Percentiles rank a stretch among this genome's conserved stretches.
Evolutionary conservation across 1,139 yeast genomes (phyloP).

Genomic region (Candida sojae): DNA sequence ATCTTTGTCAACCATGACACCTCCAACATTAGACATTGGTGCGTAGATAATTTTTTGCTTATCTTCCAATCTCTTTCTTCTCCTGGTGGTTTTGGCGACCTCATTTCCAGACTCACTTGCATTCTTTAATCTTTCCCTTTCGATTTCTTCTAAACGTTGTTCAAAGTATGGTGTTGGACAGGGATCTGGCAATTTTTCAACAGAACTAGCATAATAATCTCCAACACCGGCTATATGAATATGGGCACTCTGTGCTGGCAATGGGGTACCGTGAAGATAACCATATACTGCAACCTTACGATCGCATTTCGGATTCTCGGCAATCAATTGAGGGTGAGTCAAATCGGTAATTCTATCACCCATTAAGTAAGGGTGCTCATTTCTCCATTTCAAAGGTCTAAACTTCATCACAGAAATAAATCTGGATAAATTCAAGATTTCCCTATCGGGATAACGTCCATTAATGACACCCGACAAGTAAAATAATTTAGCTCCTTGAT

Average conservation of each 20-base stretch:
- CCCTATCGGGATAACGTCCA: slow-evolving; percentile 97
- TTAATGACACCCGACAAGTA: slow-evolving; percentile 94
- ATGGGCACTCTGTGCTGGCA: slow-evolving; percentile 69
- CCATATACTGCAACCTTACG: slow-evolving; percentile 92
- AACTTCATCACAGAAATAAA: slow-evolving; percentile 97
- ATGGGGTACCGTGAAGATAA: slow-evolving; percentile 90
- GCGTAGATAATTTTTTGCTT: slow-evolving; percentile 94
- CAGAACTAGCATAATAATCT: slow-evolving; percentile 71
- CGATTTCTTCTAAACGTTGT: slow-evolving; percentile 78
- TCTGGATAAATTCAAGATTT: slow-evolving; percentile 85
- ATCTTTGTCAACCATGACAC: slow-evolving; percentile 93
- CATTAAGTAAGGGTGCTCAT: slow-evolving; percentile 92
- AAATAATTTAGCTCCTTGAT: slow-evolving; percentile 95
- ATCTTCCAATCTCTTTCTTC: slow-evolving; percentile 91
- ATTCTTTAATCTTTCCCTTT: slow-evolving; percentile 66
- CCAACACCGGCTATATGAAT: slow-evolving; percentile 97
- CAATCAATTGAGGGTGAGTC: slow-evolving; percentile 86
- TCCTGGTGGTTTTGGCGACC: slow-evolving; percentile 55
- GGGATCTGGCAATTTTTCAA: slow-evolving; percentile 95
- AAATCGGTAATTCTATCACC: slow-evolving; percentile 94
- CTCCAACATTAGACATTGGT: slow-evolving; percentile 99
- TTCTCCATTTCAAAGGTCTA: slow-evolving; percentile 97
- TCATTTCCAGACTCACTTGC: slow-evolving; percentile 62
- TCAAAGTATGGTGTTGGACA: slow-evolving; percentile 96
- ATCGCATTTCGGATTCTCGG: slow-evolving; percentile 79